Evolutionary conservation across 352 stramenopile species (phyloP), one percentile per base, ranked within the genome.

Genomic region (Globisporangium yorkense): DNA sequence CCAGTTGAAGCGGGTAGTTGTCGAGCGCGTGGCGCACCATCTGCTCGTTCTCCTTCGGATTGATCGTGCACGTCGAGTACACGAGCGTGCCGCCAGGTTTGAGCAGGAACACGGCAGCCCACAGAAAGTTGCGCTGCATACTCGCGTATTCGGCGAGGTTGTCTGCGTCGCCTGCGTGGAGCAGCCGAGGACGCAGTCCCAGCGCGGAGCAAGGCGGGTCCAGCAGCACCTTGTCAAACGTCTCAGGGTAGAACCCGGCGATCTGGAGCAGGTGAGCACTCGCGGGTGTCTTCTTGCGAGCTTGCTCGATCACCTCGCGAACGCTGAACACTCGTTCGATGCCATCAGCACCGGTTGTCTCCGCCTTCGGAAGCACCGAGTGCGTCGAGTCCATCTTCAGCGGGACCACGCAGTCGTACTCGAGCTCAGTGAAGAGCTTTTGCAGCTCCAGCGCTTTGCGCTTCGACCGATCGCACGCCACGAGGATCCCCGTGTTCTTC

Each of bases 31-130:
- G 85, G 2, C 66, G 67, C 31, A 98, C 91, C 77, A 97, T 97
- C 49, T 84, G 68, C 65, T 98, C 92, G 60, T 98, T 98, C 65
- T 98, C 94, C 39, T 75, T 70, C 2, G 86, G 75, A 63, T 97
- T 96, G 53, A 98, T 96, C 0, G 94, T 98, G 57, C 95, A 98
- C 16, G 95, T 98, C 33, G 85, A 97, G 67, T 98, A 98, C 37
- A 97, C 93, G 54, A 98, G 82, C 37, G 72, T 89, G 3, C 94
- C 96, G 40, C 92, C 91, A 45, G 72, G 70, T 62, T 97, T 97
- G 7, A 98, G 76, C 56, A 98, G 52, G 41, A 79, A 81, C 1
- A 95, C 72, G 1, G 94, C 94, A 12, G 90, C 85, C 68, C 82
- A 87, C 20, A 96, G 59, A 49, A 97, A 93, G 53, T 94, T 93